Evolutionary conservation across 2,329 filamentous ascomycete species (phyloP).

Genomic region (Botrytis paeoniae): DNA sequence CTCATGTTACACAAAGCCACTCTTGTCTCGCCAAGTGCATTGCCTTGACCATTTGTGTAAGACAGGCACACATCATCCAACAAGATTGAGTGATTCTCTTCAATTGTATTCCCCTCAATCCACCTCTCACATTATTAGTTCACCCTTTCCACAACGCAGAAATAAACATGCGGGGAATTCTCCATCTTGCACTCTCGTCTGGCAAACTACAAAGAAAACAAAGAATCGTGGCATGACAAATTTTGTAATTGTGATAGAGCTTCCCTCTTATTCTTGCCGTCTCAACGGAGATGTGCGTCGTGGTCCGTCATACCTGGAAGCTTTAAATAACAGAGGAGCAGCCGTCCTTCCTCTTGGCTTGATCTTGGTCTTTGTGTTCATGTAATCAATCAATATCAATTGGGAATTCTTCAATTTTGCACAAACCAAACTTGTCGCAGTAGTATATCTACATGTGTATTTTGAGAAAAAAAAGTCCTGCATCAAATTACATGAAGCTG

Average conservation of each 20-base stretch:
- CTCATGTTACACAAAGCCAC: background rate
- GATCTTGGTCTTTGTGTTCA: constrained; percentile 9
- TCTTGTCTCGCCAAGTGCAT: background rate
- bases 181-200: background rate
- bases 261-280: background rate
- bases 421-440: background rate
- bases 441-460: background rate
- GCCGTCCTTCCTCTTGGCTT: constrained; percentile 15
- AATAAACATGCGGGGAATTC: background rate
- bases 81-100: background rate
- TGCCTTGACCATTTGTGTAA: background rate
- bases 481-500: constrained; percentile 3
- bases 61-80: background rate
- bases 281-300: background rate
- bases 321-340: constrained; percentile 4
- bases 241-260: background rate
- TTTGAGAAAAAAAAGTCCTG: background rate
- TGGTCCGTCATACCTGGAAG: background rate
- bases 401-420: background rate
- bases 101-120: background rate
- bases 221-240: constrained; percentile 6
- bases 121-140: background rate
- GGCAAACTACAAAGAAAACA: constrained; percentile 5
- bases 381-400: background rate
- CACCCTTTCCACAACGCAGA: background rate